phyloP scores from a whole-genome alignment of 139 green algal species.

The Microglena sp. region DNA sequence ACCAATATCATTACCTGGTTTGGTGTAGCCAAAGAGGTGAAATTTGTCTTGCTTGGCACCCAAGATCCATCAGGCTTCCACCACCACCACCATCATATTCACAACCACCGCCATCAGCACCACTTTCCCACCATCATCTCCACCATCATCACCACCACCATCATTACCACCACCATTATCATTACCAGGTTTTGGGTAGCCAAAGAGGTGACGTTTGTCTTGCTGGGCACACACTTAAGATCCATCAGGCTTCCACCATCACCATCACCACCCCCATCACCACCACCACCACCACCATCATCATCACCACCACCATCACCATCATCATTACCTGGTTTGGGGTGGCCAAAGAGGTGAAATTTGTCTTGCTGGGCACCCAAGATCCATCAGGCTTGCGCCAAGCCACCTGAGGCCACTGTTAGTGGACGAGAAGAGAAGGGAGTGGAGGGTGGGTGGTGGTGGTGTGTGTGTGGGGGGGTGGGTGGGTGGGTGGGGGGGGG shows the following conservation, averaged over 20 bases:
- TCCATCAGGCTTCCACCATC: conserved; percentile 50
- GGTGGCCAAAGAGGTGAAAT: conserved; percentile 73
- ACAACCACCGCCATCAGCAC: too few species aligned
- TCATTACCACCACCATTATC: too few species aligned
- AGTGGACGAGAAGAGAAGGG: neutral
- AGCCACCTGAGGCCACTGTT: conserved; percentile 29
- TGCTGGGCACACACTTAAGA: conserved; percentile 41
- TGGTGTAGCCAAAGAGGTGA: conserved; percentile 69
- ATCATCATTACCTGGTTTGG: conserved; percentile 52
- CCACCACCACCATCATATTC: too few species aligned
- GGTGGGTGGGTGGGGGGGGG: neutral
- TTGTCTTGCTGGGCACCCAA: conserved; percentile 47
- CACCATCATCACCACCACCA: too few species aligned
- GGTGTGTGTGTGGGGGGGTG: neutral
- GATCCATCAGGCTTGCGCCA: conserved; percentile 48
- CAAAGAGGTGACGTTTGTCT: conserved; percentile 70
- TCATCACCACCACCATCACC: too few species aligned
- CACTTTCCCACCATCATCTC: too few species aligned
- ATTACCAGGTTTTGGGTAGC: conserved; percentile 59
- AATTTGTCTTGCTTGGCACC: conserved; percentile 54
- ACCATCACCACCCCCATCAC: too few species aligned
- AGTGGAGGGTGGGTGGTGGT: too few species aligned
- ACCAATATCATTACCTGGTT: too few species aligned
- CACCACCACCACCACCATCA: too few species aligned
- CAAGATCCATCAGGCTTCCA: conserved; percentile 46